Evolutionary conservation across 2,329 filamentous ascomycete species (phyloP), one percentile per base, ranked within the genome.

Genomic region (Penicillium griseofulvum): DNA sequence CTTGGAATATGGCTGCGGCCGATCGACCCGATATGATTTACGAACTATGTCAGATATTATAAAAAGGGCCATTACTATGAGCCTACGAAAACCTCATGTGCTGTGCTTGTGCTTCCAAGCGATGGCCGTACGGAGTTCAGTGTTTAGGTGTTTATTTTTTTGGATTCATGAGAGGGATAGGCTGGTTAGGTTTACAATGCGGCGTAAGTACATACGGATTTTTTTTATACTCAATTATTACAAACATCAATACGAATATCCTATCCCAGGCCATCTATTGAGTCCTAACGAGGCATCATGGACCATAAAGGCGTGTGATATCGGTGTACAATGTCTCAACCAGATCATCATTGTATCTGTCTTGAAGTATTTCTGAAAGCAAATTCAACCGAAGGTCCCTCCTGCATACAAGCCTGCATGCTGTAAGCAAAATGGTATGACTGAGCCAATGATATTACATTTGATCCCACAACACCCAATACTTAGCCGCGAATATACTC

Each of bases 1-100:
- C 14, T n/a, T 14, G 36, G 28, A 47, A 49, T 16, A 28, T 46
- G 24, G 22, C 43, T 11, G 19, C n/a, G 34, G 45, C 33, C 50
- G 28, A 43, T 52, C 29, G 19, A 37, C 24, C 34, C 43, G 51
- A 43, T 49, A 54, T 26, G 51, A 49, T 10, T 54, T 46, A 51
- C 49, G 39, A 45, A 28, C n/a, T 29, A 3, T 37, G 29, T 51
- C 10, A 29, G 12, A 29, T 49, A 42, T 17, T 49, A 49, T 26
- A 49, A 49, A 47, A 54, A 36, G 17, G 29, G 28, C 31, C n/a
- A 34, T 45, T 26, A 49, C 36, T 42, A 36, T 7, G 17, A 53
- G 37, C n/a, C 16, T n/a, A 49, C 7, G 22, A 10, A 14, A 12
- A 5, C 8, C 14, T 36, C 3, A 12, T 41, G 29, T 41, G 19